Conservation (phyloP, 2,329 filamentous ascomycete genomes). For the Colletotrichum brevisporum region DNA sequence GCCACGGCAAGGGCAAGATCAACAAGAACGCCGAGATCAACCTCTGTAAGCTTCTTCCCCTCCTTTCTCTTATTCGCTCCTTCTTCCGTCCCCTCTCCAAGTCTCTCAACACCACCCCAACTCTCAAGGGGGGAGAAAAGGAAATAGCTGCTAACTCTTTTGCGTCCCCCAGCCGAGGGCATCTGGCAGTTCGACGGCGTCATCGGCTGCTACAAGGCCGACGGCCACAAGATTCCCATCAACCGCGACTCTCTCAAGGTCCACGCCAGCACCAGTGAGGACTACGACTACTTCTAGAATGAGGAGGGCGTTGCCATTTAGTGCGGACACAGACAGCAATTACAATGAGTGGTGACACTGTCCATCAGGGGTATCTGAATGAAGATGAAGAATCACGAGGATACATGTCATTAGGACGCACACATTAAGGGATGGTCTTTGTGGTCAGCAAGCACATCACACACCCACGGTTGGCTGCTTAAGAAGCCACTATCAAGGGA, state of each 20-base stretch:
- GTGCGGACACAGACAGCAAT: too few relatives aligned
- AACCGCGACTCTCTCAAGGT: background rate
- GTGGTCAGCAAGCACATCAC: too few relatives aligned
- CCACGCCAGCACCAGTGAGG: background rate
- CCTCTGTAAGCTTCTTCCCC: slow-evolving; percentile 14
- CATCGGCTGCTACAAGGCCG: slow-evolving; percentile 1
- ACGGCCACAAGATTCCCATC: background rate
- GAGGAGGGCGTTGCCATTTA: background rate
- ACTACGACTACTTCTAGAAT: background rate
- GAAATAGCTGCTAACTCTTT: background rate
- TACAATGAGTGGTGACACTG: too few relatives aligned
- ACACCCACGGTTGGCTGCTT: too few relatives aligned
- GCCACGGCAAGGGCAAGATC: background rate
- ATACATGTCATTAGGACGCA: too few relatives aligned
- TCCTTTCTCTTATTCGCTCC: too few relatives aligned
- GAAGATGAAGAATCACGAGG: too few relatives aligned
- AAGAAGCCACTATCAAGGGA: too few relatives aligned
- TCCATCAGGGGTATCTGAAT: too few relatives aligned
- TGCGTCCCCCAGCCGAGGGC: slow-evolving; percentile 6
- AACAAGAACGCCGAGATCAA: background rate
- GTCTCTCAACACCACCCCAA: background rate
- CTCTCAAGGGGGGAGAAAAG: background rate
- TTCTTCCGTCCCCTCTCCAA: too few relatives aligned
- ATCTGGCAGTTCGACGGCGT: slow-evolving; percentile 27
- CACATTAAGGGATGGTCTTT: too few relatives aligned